phyloP scores from a whole-genome alignment of 2,329 filamentous ascomycete species.

The Metarhizium humberi region DNA sequence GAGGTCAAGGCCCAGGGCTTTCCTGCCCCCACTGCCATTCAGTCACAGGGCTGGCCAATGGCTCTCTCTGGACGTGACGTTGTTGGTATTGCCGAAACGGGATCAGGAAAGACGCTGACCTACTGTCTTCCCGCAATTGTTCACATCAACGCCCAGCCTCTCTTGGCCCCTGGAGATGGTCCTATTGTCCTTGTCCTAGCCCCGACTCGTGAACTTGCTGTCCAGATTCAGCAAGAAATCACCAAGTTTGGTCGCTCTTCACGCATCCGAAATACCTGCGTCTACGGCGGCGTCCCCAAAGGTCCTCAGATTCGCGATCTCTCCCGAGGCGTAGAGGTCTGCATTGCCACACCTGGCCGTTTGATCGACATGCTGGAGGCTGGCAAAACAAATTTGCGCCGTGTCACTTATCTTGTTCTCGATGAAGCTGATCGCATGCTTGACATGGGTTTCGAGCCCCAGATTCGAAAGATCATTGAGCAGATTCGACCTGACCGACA shows the following conservation, averaged over 20 bases:
- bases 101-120: conserved; percentile 96
- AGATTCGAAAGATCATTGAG: conserved; percentile 96
- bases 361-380: conserved; percentile 98
- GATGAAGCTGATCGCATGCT: conserved; percentile 99
- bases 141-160: conserved; percentile 98
- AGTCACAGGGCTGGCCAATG: conserved; percentile 99
- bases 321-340: conserved; percentile 90
- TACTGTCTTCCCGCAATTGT: conserved; percentile 98
- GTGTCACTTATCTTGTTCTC: conserved; percentile 95
- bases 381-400: conserved; percentile 94
- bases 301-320: conserved; percentile 95
- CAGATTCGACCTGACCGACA: conserved; percentile 98
- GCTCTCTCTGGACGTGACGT: conserved; percentile 95
- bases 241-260: conserved; percentile 98
- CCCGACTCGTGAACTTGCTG: conserved; percentile 92
- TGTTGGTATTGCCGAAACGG: conserved; percentile 97
- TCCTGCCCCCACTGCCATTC: conserved; percentile 85
- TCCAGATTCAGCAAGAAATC: conserved; percentile 97
- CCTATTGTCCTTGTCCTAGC: conserved; percentile 95
- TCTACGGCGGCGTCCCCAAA: conserved; percentile 98
- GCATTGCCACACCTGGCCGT: conserved; percentile 95
- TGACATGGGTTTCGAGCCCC: conserved; percentile 99
- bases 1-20: conserved; percentile 99
- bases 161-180: conserved; percentile 88
- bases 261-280: conserved; percentile 95